Evolutionary conservation across 148 eudicot genomes (phyloP), one percentile per base, ranked within the genome.

Genomic region (Talinum fruticosum): DNA sequence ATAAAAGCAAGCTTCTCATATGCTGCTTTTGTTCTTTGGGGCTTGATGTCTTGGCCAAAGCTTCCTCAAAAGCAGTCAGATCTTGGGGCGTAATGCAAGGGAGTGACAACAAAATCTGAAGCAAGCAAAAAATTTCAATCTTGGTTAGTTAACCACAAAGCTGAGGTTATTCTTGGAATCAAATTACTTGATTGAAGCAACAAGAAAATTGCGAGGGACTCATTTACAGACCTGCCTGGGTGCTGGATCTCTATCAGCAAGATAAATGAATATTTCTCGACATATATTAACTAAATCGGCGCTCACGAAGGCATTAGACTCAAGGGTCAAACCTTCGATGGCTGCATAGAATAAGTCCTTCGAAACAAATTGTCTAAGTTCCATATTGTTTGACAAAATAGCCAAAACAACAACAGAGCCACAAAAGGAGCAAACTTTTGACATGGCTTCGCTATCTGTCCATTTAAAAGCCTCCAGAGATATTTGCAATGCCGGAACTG

Each of bases 21-120:
- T 81, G 99, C 86, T 89, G 95, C 85, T 90, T 96, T 81, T 96
- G 99, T 83, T 96, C 99, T 84, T 93, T 93, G 2, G 97, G 95
- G 84, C 99, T 96, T 61, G 81, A 82, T 24, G 97, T 96, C 86
- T 93, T 96, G 23, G 87, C 68, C 83, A 96, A 84, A 78, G 98
- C 93, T 88, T 96, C 99, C 86, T 93, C 98, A 80, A 96, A 96
- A 80, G 97, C 92, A 79, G 80, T 82, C 82, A 96, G 77, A 85
- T 96, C 97, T 84, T 91, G 92, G 28, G 80, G 89, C 26, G 72
- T 86, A 66, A 93, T 88, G 81, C 90, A 85, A 21, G 99, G 97
- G 76, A 96, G 97, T 14, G 95, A 84, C 34, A 86, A 88, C 87
- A 96, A 85, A 81, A 96, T 87, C 99, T 96, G 93, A 61, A 69